These are phyloP conservation scores for Saccharomycopsis hybrid DNA, from an alignment of 1,139 yeast species.

Conservation along the genomic window DNA sequence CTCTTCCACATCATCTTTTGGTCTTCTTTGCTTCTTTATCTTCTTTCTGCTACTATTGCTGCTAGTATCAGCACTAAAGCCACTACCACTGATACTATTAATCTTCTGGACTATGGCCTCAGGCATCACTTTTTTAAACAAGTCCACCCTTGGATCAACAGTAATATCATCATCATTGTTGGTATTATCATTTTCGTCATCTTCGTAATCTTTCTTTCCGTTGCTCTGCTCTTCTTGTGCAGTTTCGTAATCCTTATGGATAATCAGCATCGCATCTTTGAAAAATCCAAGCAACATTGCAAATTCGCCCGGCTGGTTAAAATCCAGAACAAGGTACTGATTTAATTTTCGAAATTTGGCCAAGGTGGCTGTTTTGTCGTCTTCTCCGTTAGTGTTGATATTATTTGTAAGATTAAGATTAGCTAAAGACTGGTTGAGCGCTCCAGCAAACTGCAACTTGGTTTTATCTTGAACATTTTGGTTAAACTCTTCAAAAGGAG, in stretches of 20 bases:
- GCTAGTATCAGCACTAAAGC: too few relatives aligned
- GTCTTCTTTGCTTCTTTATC: slow-evolving; percentile 1
- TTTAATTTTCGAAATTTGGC: background rate
- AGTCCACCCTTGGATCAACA: slow-evolving; percentile 1
- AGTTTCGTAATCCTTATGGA: background rate
- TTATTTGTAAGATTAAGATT: background rate
- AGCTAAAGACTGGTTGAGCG: background rate
- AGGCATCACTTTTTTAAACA: slow-evolving; percentile 8
- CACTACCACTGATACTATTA: too few relatives aligned
- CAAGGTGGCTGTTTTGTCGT: background rate
- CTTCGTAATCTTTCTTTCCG: background rate
- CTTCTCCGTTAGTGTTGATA: background rate
- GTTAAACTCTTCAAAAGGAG: background rate
- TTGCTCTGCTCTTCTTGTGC: background rate
- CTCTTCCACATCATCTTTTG: slow-evolving; percentile 40
- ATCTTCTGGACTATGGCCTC: background rate
- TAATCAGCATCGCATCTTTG: background rate
- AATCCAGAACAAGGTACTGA: background rate
- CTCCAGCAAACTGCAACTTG: background rate
- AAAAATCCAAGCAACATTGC: background rate
- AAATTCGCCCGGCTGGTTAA: background rate
- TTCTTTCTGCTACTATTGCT: background rate
- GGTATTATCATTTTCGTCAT: too few relatives aligned
- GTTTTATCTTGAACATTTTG: background rate
- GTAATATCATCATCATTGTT: background rate